These are phyloP conservation scores for Pelargonium australe DNA, from an alignment of 441 rosid genomes.

Conservation along the genomic window DNA sequence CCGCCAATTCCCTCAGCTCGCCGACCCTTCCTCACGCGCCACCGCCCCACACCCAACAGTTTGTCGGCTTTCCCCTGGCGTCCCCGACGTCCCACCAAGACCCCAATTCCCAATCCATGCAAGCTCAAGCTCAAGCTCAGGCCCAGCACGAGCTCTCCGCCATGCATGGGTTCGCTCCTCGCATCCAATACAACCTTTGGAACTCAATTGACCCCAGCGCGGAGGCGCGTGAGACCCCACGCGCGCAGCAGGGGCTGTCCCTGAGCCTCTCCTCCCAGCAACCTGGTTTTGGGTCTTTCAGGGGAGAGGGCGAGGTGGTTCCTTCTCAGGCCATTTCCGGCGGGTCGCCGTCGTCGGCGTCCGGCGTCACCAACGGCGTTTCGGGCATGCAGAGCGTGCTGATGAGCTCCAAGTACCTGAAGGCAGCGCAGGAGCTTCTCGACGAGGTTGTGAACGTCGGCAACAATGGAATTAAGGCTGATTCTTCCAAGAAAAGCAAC, in stretches of 20 bases:
- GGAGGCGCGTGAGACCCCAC: constrained; percentile 55
- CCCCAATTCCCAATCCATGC: constrained; percentile 18
- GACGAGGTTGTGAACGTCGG: constrained; percentile 89
- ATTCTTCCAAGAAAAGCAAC: constrained; percentile 37
- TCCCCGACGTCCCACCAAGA: constrained; percentile 33
- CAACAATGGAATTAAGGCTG: constrained; percentile 36
- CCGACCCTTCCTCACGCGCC: constrained; percentile 44
- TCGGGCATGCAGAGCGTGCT: constrained; percentile 58
- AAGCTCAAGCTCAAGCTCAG: constrained; percentile 21
- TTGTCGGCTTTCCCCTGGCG: constrained; percentile 73
- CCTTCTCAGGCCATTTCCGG: no score
- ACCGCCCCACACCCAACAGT: constrained; percentile 49
- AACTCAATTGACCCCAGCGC: constrained; percentile 41
- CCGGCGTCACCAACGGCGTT: constrained; percentile 65
- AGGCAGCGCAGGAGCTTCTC: constrained; percentile 84
- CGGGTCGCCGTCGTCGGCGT: constrained; percentile 58
- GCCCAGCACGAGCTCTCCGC: constrained; percentile 47
- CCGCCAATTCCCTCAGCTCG: constrained; percentile 26
- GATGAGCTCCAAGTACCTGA: constrained; percentile 82
- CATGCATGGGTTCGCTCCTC: constrained; percentile 66
- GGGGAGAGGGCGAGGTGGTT: no score
- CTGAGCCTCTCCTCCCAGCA: constrained; percentile 80
- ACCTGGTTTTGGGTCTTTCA: no score
- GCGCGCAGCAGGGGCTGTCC: constrained; percentile 79
- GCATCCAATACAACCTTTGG: constrained; percentile 69